Base-by-base conservation (phyloP, 805 yeast genomes). In the Wickerhamomyces chambardii region DNA sequence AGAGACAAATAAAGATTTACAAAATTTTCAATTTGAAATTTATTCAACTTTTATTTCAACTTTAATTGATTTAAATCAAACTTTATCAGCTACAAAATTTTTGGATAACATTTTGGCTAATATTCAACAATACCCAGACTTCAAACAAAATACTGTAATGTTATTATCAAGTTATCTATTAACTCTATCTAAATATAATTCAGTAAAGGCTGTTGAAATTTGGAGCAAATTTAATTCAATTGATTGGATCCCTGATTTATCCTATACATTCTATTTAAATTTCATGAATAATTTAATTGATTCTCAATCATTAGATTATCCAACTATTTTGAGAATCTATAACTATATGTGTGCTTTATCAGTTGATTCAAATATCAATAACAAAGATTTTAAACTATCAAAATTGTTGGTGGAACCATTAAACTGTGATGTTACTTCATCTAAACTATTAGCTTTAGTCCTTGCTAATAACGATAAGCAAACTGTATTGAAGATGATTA, bases 31-130 rank as follows among this genome's bases (percentile, higher is more conserved):
- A 44, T 70, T 63, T 43, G 52, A 56, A 25, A 65, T 78, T 24
- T 79, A 78, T 47, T 56, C 74, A 1, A 53, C 61, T 30, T 56
- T 76, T 38, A 62, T 80, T 26, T 66, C 74, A 25, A 64, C 78
- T 2, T 58, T 81, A 35, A 63, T 75, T 11, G 58, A 61, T 34
- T 70, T 73, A 30, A 70, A 68, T 29, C 71, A 77, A 42, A 43
- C 65, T 27, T 59, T 62, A 8, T 44, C 68, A 29, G 78, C 85
- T 4, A 66, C 80, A 1, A 62, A 68, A 38, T 66, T 79, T 37
- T 56, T 82, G 45, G 83, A 80, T 48, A 59, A 65, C 29, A 59
- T 79, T 6, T 51, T 80, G 29, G 44, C 61, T 0, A 70, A 71
- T 31, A 65, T 64, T 44, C 63, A 62, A 45, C 46, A 53, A 17